phyloP scores from a whole-genome alignment of 805 yeast genomes.

The Candida maris region DNA sequence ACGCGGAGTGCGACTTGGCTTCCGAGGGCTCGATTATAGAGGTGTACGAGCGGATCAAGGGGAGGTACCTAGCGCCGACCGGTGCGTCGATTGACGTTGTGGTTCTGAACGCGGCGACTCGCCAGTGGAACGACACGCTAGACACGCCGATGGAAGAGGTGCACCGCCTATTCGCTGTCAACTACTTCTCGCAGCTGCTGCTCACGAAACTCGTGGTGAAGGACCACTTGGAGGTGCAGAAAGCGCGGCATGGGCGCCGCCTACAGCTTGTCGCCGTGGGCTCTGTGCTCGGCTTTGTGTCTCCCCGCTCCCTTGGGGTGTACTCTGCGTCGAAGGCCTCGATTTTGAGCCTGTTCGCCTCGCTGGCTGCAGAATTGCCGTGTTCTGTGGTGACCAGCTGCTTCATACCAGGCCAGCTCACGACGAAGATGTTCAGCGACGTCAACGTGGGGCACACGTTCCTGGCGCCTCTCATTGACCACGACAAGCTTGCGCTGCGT shows the following conservation, averaged over 20 bases:
- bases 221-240: slow-evolving; percentile 27
- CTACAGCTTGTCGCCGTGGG: slow-evolving; percentile 41
- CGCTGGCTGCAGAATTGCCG: slow-evolving; percentile 39
- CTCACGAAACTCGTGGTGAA: slow-evolving; percentile 32
- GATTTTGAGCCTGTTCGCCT: slow-evolving; percentile 40
- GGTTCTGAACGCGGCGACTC: slow-evolving; percentile 48
- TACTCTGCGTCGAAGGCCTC: slow-evolving; percentile 52
- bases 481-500: slow-evolving; percentile 33
- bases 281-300: slow-evolving; percentile 46
- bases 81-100: slow-evolving; percentile 30
- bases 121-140: slow-evolving; percentile 34
- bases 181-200: slow-evolving; percentile 41
- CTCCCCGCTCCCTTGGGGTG: slow-evolving; percentile 44
- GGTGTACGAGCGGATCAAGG: slow-evolving; percentile 27
- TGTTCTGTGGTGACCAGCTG: slow-evolving; percentile 32
- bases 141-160: slow-evolving; percentile 25
- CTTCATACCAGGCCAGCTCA: slow-evolving; percentile 50
- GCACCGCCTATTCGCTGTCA: slow-evolving; percentile 35
- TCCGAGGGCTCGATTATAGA: slow-evolving; percentile 5
- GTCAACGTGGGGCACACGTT: slow-evolving; percentile 38
- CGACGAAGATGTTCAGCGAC: slow-evolving; percentile 46
- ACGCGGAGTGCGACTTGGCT: slow-evolving; percentile 25
- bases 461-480: slow-evolving; percentile 47
- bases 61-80: slow-evolving; percentile 8
- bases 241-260: slow-evolving; percentile 18